Evolutionary conservation across 257 asterid genomes (phyloP).

Genomic region (Apocynum venetum): DNA sequence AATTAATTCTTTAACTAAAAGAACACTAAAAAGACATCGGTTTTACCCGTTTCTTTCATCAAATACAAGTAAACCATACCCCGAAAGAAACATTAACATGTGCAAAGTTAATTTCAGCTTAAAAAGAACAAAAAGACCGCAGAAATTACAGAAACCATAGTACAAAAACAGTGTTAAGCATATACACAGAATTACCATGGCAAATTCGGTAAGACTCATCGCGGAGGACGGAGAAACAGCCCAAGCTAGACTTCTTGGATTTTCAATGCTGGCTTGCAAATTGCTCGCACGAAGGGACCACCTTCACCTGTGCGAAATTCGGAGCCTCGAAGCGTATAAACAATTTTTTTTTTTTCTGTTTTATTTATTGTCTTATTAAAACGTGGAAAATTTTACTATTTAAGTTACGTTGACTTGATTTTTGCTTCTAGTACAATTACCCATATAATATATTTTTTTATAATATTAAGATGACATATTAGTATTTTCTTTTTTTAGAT

Average conservation of each 20-base stretch:
- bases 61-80: background rate
- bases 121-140: background rate
- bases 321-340: no score
- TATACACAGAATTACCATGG: conserved; percentile 43
- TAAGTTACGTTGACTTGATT: no score
- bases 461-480: no score
- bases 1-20: background rate
- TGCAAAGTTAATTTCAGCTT: background rate
- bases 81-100: background rate
- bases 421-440: no score
- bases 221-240: background rate
- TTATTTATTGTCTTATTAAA: no score
- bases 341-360: no score
- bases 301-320: background rate
- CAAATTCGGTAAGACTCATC: conserved; percentile 54
- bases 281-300: background rate
- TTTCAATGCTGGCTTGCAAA: background rate
- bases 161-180: background rate
- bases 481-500: no score
- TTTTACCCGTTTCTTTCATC: background rate
- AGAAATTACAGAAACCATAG: background rate
- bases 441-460: no score
- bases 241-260: background rate
- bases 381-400: no score
- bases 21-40: background rate